Conservation (phyloP, 192 early-diverging fungal genomes). For the Podila verticillata region DNA sequence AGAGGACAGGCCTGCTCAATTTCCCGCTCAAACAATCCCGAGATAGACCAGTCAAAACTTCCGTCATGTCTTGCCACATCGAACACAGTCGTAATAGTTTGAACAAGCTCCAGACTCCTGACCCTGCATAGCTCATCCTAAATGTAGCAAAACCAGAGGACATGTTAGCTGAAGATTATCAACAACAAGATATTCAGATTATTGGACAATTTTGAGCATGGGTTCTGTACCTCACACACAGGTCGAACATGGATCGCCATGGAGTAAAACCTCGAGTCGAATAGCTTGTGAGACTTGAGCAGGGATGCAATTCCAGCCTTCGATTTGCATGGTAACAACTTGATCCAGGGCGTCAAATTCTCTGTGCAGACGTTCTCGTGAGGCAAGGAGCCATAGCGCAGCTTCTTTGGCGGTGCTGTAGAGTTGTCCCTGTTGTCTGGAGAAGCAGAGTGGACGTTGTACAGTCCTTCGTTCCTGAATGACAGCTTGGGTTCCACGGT, state of each 20-base stretch:
- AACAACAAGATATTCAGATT: too few species aligned
- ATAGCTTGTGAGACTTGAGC: slow-evolving; percentile 92
- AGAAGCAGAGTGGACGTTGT: slow-evolving; percentile 34
- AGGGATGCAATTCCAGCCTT: slow-evolving; percentile 90
- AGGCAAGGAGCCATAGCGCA: slow-evolving; percentile 85
- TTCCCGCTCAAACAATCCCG: slow-evolving; percentile 57
- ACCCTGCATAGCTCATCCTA: slow-evolving; percentile 59
- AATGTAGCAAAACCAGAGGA: neutral
- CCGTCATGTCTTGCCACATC: slow-evolving; percentile 71
- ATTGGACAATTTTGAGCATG: too few species aligned
- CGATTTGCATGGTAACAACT: slow-evolving; percentile 93
- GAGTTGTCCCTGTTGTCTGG: neutral
- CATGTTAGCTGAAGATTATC: neutral
- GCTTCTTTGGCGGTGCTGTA: slow-evolving; percentile 3
- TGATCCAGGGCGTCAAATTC: slow-evolving; percentile 98
- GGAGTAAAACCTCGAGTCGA: slow-evolving; percentile 90
- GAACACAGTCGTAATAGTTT: slow-evolving; percentile 83
- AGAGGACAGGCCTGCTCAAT: slow-evolving; percentile 61
- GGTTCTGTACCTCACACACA: slow-evolving; percentile 50
- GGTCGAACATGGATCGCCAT: slow-evolving; percentile 81
- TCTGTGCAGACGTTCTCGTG: slow-evolving; percentile 98
- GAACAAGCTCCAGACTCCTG: slow-evolving; percentile 69
- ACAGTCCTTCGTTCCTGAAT: slow-evolving; percentile 58
- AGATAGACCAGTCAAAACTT: slow-evolving; percentile 62
- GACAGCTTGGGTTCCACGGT: slow-evolving; percentile 71